Evolutionary conservation across 306 rosid species (phyloP).

Genomic region (Alnus glutinosa): DNA sequence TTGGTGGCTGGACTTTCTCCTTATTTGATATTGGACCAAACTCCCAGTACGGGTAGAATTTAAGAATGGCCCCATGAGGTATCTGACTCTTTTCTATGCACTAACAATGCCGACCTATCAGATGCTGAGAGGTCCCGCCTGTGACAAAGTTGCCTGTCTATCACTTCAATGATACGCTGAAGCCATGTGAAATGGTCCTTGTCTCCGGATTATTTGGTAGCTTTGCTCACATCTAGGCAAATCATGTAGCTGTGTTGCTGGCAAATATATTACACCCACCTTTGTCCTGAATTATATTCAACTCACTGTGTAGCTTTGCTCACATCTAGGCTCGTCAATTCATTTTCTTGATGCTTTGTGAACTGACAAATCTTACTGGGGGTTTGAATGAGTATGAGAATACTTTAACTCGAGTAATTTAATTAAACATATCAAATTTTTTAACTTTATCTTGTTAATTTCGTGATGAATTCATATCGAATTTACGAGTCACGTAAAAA

Average conservation of each 20-base stretch:
- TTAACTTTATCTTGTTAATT: too few species aligned
- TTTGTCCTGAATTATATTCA: too few species aligned
- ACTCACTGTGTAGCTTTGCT: too few species aligned
- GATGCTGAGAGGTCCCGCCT: neutral
- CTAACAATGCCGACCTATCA: neutral
- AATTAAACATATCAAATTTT: too few species aligned
- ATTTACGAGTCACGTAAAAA: too few species aligned
- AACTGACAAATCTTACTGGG: too few species aligned
- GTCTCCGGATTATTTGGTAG: neutral
- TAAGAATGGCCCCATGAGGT: neutral
- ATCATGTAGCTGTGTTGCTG: neutral
- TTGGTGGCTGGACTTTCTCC: neutral
- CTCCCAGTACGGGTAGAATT: neutral
- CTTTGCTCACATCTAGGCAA: neutral
- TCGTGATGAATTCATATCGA: too few species aligned
- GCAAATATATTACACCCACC: too few species aligned
- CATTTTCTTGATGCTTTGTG: too few species aligned
- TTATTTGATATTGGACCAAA: constrained; percentile 1
- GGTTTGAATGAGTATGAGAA: too few species aligned
- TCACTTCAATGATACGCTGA: neutral
- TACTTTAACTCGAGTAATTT: too few species aligned
- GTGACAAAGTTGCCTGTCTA: neutral
- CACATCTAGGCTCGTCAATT: too few species aligned
- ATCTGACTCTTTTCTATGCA: constrained; percentile 3
- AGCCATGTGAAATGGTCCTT: neutral